Evolutionary conservation across 148 eudicot genomes (phyloP).

Genomic region (Cornus controversa): DNA sequence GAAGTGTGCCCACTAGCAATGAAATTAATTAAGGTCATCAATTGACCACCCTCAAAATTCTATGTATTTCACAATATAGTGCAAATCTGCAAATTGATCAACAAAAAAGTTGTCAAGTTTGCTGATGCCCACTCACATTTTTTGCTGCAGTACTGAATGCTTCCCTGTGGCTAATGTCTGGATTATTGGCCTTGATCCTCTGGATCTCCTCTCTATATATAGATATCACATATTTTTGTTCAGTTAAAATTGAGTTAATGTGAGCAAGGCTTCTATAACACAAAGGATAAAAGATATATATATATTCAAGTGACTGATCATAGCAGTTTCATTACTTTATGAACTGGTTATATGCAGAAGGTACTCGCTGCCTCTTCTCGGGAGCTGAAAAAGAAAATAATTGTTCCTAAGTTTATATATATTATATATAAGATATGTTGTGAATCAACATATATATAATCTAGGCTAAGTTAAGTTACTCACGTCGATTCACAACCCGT

Average conservation of each 20-base stretch:
- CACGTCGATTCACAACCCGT: constrained; percentile 69
- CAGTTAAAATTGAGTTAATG: background rate
- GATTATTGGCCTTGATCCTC: constrained; percentile 86
- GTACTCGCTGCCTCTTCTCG: constrained; percentile 95
- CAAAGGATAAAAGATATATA: constrained; percentile 5
- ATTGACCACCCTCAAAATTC: too few relatives aligned
- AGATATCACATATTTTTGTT: constrained; percentile 4
- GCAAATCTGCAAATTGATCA: too few relatives aligned
- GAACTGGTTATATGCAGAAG: constrained; percentile 93
- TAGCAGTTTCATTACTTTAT: constrained; percentile 57
- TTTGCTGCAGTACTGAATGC: constrained; percentile 95
- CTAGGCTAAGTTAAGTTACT: too few relatives aligned
- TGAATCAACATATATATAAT: too few relatives aligned
- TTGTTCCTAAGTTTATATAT: background rate
- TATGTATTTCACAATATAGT: too few relatives aligned
- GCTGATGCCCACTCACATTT: constrained; percentile 79
- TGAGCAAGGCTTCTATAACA: too few relatives aligned
- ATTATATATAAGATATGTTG: background rate
- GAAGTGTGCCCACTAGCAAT: constrained; percentile 77
- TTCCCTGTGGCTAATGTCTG: constrained; percentile 91
- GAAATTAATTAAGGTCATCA: background rate
- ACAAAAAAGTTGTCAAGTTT: constrained; percentile 2
- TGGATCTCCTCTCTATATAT: constrained; percentile 76
- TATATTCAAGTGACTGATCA: background rate
- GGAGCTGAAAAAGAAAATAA: constrained; percentile 56